Conservation (phyloP, 2,329 filamentous ascomycete genomes). For the Microcyclospora pomicola region DNA sequence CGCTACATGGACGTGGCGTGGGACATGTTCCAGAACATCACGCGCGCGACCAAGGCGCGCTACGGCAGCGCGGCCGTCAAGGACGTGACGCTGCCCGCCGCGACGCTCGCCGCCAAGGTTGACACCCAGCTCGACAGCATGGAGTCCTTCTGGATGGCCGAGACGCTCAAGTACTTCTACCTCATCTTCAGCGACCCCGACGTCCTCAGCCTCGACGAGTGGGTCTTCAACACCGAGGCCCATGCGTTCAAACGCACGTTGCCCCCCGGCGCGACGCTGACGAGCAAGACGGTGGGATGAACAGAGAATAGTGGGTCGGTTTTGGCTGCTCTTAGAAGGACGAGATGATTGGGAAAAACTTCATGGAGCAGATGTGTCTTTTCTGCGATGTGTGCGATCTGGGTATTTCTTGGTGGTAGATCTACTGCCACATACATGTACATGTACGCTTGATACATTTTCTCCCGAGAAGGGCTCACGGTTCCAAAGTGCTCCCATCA, state of each 20-base stretch:
- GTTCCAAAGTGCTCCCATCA: too few species aligned
- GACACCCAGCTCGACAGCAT: conserved; percentile 28
- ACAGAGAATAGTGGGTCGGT: too few species aligned
- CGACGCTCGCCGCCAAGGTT: conserved; percentile 13
- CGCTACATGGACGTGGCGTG: conserved; percentile 32
- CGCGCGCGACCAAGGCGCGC: conserved; percentile 28
- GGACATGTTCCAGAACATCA: conserved; percentile 37
- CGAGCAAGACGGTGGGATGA: too few species aligned
- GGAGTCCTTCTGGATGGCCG: conserved; percentile 38
- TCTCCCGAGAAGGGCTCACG: too few species aligned
- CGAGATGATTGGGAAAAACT: too few species aligned
- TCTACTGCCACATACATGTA: too few species aligned
- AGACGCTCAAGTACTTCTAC: conserved; percentile 52
- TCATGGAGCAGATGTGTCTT: too few species aligned
- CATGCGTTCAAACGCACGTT: conserved; percentile 30
- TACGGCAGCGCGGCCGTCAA: conserved; percentile 33
- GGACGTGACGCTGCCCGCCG: conserved; percentile 25
- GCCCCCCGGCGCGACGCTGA: background rate
- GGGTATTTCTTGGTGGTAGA: too few species aligned
- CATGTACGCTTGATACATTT: too few species aligned
- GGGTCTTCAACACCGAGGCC: conserved; percentile 46
- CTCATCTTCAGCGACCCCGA: conserved; percentile 59
- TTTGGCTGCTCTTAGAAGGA: too few species aligned
- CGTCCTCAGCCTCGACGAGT: conserved; percentile 54
- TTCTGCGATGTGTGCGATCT: too few species aligned